Base-by-base conservation (phyloP, 2,329 filamentous ascomycete genomes). In the Fusarium fujikuroi region DNA sequence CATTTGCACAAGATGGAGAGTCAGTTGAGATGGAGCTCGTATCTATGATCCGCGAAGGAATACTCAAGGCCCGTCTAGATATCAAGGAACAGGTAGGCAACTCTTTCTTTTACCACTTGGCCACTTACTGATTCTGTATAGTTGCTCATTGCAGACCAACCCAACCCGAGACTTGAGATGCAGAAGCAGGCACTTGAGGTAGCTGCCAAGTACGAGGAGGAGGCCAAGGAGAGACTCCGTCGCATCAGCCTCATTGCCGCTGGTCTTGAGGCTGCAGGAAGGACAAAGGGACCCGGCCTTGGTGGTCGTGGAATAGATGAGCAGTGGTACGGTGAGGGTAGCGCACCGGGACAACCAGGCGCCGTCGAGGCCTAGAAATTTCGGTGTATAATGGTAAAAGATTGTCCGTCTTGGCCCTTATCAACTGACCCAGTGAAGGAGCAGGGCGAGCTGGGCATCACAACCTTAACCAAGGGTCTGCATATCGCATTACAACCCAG, bases 21-120 rank as follows among this genome's bases (percentile, higher is more conserved):
- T 87, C 88, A 8, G 90, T 95, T 52, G 91, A 95, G 76, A 84
- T 87, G 30, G 96, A 99, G 82, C 86, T 98, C 37, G 88, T 92
- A 34, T 80, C 82, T 2, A 93, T 98, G 90, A 98, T 99, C 76
- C 87, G 91, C 58, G 85, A 87, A 18, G 91, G 91, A 12, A 87
- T 87, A 2, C 84, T 99, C 16, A 87, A 95, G 73, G 95, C 94
- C 12, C 89, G 94, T 34, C 92, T 99, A 67, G 95, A 99, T 79
- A 89, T 93, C 0, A 94, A 97, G 66, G 92, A 96, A 76, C 88
- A 90, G 80, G 91, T 92, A 83, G 25, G 50, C 25, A 73, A 81
- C 36, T 23, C 46, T 10, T 34, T 39, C 28, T 53, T n/a, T 12
- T 18, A 30, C 25, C 18, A 42, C 30, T n/a, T 12, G 14, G 18